Percentiles rank a stretch among this genome's conserved stretches.
Evolutionary conservation across 257 asterid species (phyloP).

Genomic region (Capsicum baccatum): DNA sequence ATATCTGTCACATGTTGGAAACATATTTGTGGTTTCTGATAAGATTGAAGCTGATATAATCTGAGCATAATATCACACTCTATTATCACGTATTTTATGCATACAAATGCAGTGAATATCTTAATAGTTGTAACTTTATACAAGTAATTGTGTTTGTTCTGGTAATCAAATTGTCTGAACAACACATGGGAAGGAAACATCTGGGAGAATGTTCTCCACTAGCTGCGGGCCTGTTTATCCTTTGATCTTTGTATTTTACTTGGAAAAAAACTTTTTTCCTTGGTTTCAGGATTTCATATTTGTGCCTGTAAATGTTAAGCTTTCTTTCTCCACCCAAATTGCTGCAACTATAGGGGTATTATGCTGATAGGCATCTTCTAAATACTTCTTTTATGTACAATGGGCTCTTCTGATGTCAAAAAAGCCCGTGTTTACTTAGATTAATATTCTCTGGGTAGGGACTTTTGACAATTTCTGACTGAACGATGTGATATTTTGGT

Average conservation of each 20-base stretch:
- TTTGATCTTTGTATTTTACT: background rate
- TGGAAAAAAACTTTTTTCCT: background rate
- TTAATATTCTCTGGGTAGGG: background rate
- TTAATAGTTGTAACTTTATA: background rate
- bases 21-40: background rate
- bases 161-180: slow-evolving; percentile 11
- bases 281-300: background rate
- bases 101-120: slow-evolving; percentile 10
- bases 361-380: background rate
- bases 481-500: slow-evolving; percentile 11
- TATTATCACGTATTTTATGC: background rate
- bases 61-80: background rate
- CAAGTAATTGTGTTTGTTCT: background rate
- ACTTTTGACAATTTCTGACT: background rate
- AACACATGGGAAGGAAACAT: background rate
- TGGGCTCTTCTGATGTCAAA: background rate
- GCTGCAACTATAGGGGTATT: background rate
- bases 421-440: background rate
- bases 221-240: background rate
- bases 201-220: background rate
- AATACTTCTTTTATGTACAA: slow-evolving; percentile 18
- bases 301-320: slow-evolving; percentile 8
- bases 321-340: slow-evolving; percentile 6
- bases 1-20: background rate
- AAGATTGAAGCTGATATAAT: background rate